phyloP scores from a whole-genome alignment of 176 grass and related monocot genomes.

The Oryza meyeriana region DNA sequence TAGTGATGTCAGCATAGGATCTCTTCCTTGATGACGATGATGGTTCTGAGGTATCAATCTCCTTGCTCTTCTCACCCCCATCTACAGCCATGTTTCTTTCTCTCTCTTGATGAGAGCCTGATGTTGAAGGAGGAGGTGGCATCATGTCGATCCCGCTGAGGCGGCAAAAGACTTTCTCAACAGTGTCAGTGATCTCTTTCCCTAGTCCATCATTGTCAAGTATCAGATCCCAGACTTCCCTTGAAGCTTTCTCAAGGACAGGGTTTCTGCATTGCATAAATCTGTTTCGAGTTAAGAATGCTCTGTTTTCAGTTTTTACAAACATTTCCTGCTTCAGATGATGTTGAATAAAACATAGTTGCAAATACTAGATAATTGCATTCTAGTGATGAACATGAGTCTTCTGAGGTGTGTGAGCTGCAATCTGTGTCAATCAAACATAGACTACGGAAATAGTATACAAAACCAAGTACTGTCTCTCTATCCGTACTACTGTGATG shows the following conservation, averaged over 20 bases:
- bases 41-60: slow-evolving; percentile 25
- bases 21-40: slow-evolving; percentile 56
- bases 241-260: slow-evolving; percentile 92
- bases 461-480: background rate
- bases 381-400: background rate
- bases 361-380: background rate
- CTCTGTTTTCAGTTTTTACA: background rate
- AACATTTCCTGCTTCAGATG: background rate
- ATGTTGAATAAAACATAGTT: background rate
- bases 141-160: slow-evolving; percentile 47
- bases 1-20: slow-evolving; percentile 30
- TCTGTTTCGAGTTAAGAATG: slow-evolving; percentile 1
- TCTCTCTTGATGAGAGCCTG: slow-evolving; percentile 31
- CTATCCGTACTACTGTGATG: background rate
- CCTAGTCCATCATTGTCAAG: slow-evolving; percentile 66
- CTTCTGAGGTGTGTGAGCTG: background rate
- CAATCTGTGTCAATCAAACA: background rate
- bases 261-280: slow-evolving; percentile 64
- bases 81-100: slow-evolving; percentile 28
- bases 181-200: slow-evolving; percentile 76
- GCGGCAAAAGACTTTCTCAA: slow-evolving; percentile 80
- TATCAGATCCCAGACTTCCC: slow-evolving; percentile 94
- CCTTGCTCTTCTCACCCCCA: slow-evolving; percentile 41
- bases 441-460: background rate
- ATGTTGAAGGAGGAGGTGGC: slow-evolving; percentile 30